A percentile compares a stretch with the other conserved stretches of the same genome.
Conservation (phyloP, 305 asterid species). For the Euphrasia arctica region DNA sequence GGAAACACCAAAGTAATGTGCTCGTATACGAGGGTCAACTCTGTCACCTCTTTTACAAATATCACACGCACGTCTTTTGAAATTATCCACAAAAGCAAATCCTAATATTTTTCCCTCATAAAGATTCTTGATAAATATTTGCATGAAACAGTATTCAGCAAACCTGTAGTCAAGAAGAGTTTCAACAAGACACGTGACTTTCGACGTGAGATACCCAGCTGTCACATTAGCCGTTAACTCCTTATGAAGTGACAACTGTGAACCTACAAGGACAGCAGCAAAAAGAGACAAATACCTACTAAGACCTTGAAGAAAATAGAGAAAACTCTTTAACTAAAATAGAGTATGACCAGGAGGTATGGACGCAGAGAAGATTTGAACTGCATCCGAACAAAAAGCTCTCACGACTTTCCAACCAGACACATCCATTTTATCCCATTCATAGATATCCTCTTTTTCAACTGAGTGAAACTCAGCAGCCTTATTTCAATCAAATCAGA, state of each 20-base stretch:
- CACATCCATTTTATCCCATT: slow-evolving; percentile 49
- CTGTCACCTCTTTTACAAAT: not conserved
- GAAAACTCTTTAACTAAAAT: slow-evolving; percentile 1
- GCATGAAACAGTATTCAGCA: slow-evolving; percentile 5
- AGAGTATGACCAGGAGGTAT: slow-evolving; percentile 50
- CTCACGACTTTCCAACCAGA: slow-evolving; percentile 38
- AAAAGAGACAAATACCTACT: slow-evolving; percentile 19
- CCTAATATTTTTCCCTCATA: not conserved
- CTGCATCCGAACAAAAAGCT: slow-evolving; percentile 55
- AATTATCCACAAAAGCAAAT: not conserved
- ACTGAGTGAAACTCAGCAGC: slow-evolving; percentile 58
- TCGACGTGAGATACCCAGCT: slow-evolving; percentile 59
- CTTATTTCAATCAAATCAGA: slow-evolving; percentile 36
- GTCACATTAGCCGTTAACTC: slow-evolving; percentile 35
- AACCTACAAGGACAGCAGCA: slow-evolving; percentile 33
- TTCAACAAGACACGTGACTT: slow-evolving; percentile 58
- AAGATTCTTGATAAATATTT: not conserved
- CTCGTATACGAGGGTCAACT: not conserved
- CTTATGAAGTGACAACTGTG: slow-evolving; percentile 30
- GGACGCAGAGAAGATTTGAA: slow-evolving; percentile 35
- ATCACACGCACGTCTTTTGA: not conserved
- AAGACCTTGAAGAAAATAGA: slow-evolving; percentile 12
- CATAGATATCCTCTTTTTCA: slow-evolving; percentile 32
- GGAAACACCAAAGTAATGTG: too few relatives aligned
- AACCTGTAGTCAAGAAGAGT: slow-evolving; percentile 83